These are phyloP conservation scores for Boeremia exigua DNA, from an alignment of 2,329 filamentous ascomycete genomes.

Conservation along the genomic window DNA sequence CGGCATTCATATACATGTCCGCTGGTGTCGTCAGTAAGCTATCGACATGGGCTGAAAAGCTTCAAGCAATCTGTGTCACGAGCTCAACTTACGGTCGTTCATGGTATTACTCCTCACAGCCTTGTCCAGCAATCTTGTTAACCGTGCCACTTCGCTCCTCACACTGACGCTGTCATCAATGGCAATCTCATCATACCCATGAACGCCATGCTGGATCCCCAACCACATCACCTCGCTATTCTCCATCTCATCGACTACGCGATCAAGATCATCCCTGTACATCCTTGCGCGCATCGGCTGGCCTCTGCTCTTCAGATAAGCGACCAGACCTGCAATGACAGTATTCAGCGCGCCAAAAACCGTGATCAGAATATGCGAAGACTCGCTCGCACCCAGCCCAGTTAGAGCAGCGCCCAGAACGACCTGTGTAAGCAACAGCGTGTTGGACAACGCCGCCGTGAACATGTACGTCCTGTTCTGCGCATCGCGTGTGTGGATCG, in stretches of 20 bases:
- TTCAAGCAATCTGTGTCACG: not conserved
- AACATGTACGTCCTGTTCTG: conserved; percentile 46
- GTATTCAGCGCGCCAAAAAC: conserved; percentile 51
- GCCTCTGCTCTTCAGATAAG: conserved; percentile 49
- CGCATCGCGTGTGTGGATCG: conserved; percentile 34
- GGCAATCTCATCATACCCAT: conserved; percentile 56
- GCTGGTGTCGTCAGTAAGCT: not conserved
- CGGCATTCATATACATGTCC: conserved; percentile 22
- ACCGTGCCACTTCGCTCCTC: conserved; percentile 26
- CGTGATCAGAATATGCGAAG: conserved; percentile 47
- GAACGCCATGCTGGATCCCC: conserved; percentile 50
- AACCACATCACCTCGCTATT: conserved; percentile 53
- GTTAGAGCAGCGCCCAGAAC: conserved; percentile 51
- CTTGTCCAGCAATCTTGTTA: conserved; percentile 28
- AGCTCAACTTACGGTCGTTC: conserved; percentile 24
- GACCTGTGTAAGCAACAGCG: conserved; percentile 48
- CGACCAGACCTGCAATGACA: conserved; percentile 50
- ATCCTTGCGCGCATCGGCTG: conserved; percentile 51
- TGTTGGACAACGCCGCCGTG: conserved; percentile 47
- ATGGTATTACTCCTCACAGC: conserved; percentile 29
- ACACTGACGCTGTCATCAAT: conserved; percentile 51
- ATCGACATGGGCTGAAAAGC: no score
- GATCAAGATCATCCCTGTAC: conserved; percentile 50
- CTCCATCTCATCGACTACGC: conserved; percentile 52
- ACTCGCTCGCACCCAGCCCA: conserved; percentile 45